These are phyloP conservation scores for Phaffomyces antillensis DNA, from an alignment of 805 yeast genomes.

Conservation along the genomic window DNA sequence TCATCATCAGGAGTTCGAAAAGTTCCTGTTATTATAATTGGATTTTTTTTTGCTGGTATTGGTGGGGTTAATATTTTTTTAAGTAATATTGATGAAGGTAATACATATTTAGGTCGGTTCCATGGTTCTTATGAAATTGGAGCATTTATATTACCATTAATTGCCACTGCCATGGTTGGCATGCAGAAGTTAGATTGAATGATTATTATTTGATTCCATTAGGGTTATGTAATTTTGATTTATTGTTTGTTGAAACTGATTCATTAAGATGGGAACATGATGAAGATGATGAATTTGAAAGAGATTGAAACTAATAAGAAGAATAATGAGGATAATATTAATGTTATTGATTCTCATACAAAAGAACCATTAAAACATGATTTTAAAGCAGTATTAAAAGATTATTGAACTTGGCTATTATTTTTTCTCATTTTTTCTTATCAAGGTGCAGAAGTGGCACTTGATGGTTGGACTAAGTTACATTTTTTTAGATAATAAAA, in stretches of 20 bases:
- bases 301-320: too few relatives aligned
- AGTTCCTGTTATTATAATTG: constrained; percentile 42
- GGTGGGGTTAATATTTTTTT: constrained; percentile 50
- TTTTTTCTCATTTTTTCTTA: constrained; percentile 50
- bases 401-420: constrained; percentile 41
- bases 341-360: too few relatives aligned
- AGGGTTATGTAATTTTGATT: constrained; percentile 31
- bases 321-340: too few relatives aligned
- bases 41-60: constrained; percentile 50
- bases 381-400: constrained; percentile 30
- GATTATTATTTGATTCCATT: constrained; percentile 46
- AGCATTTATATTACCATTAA: constrained; percentile 53
- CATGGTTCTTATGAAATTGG: constrained; percentile 63
- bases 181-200: constrained; percentile 47
- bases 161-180: constrained; percentile 47
- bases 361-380: constrained; percentile 8
- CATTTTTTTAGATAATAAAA: constrained; percentile 46
- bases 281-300: constrained; percentile 5
- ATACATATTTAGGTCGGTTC: constrained; percentile 43
- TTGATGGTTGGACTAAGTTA: constrained; percentile 64
- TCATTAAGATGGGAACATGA: constrained; percentile 16
- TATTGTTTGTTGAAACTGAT: constrained; percentile 34
- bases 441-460: constrained; percentile 56
- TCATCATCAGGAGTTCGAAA: constrained; percentile 38
- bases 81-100: constrained; percentile 33